Conservation (phyloP, 768 basidiomycete genomes). For the Panus rudis region DNA sequence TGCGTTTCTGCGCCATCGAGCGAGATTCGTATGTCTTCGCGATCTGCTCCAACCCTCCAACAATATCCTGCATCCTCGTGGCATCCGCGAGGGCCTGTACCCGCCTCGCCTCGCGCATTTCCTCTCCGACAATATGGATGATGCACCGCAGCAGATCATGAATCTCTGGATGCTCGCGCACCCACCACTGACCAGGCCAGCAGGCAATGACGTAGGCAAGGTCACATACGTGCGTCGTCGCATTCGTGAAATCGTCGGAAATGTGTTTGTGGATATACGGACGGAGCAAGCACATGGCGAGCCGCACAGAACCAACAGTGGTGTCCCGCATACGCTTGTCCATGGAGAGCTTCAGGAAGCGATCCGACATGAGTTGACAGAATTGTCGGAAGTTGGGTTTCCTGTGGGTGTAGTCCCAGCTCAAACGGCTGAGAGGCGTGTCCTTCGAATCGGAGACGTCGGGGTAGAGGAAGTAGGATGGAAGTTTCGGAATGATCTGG, state of each 20-base stretch:
- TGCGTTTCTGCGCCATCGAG: slow-evolving; percentile 1
- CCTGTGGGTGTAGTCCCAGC: slow-evolving; percentile 51
- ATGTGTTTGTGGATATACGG: slow-evolving; percentile 60
- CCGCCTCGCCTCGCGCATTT: slow-evolving; percentile 46
- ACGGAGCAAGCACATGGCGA: slow-evolving; percentile 60
- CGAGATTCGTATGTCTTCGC: slow-evolving; percentile 33
- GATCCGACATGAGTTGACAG: slow-evolving; percentile 60
- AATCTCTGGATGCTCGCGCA: slow-evolving; percentile 56
- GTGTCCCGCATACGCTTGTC: slow-evolving; percentile 59
- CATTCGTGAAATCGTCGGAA: slow-evolving; percentile 30
- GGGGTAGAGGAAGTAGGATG: slow-evolving; percentile 56
- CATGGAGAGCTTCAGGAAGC: slow-evolving; percentile 47
- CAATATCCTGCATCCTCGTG: slow-evolving; percentile 39
- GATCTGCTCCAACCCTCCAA: slow-evolving; percentile 42
- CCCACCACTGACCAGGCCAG: slow-evolving; percentile 69
- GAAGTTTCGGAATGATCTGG: slow-evolving; percentile 56
- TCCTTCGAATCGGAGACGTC: slow-evolving; percentile 26
- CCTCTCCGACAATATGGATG: slow-evolving; percentile 56
- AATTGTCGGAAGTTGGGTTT: slow-evolving; percentile 63
- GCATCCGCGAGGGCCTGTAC: slow-evolving; percentile 40
- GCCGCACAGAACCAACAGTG: slow-evolving; percentile 58
- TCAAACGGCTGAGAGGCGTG: slow-evolving; percentile 29
- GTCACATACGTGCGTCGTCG: slow-evolving; percentile 31
- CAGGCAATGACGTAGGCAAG: slow-evolving; percentile 28
- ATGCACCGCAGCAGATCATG: slow-evolving; percentile 52